Base-by-base conservation (phyloP, 2,329 filamentous ascomycete genomes). In the Xylariaceae sp. region DNA sequence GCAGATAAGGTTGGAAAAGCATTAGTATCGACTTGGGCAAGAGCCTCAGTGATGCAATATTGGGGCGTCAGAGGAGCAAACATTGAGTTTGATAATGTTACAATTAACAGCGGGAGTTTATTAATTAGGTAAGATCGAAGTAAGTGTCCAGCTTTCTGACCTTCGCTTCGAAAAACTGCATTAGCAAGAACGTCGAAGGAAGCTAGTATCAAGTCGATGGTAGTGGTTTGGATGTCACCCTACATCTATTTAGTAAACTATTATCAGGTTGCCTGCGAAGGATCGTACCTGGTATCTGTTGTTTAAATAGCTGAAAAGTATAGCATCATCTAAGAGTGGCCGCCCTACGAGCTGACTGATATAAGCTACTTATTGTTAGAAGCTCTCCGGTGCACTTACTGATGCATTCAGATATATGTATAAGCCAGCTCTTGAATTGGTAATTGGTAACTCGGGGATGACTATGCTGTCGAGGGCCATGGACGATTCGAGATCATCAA, bases 181-280 rank as follows among this genome's bases (percentile, higher is more conserved):
- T 96, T 96, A 29, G 92, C 89, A 13, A 99, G 78, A 4, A 95
- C 82, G 64, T 97, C 92, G 66, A 99, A 97, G 0, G 92, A 87
- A 1, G 92, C 91, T 8, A 93, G 82, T 35, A 97, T 88, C 2
- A 97, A 78, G 64, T 97, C 92, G 48, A 91, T 84, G 0, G 89
- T 85, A 37, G 91, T 85, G 10, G 83, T 81, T 70, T 93, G 88
- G 35, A 89, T 81, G 64, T 96, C 89, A 32, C 88, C 88, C 82
- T 92, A 49, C 2, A 13, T 4, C 8, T 16, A 23, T 46, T 78
- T 39, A 77, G 70, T 47, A 54, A 20, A 44, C 6, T 26, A 15
- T n/a, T 23, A 37, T 4, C 2, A 23, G n/a, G n/a, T 9, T 18
- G 16, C 11, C 27, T 4, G 6, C 13, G 26, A 26, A 23, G 11